These are phyloP conservation scores for Ceratobasidium sp. DNA, from an alignment of 1,284 basidiomycete species.

Conservation along the genomic window DNA sequence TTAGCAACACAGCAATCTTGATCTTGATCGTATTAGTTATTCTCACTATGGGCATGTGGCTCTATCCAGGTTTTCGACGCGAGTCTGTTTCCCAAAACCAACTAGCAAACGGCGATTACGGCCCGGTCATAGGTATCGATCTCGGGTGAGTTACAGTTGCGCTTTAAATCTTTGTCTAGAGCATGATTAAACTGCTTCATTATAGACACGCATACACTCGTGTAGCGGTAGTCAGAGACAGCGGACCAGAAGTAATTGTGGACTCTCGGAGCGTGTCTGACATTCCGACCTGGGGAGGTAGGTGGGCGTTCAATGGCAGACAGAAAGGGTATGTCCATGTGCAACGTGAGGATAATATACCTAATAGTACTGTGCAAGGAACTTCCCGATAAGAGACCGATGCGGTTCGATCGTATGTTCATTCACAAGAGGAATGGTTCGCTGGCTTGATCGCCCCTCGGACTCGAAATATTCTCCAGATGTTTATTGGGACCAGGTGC, in stretches of 20 bases:
- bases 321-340: neutral
- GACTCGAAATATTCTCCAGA: too few species aligned
- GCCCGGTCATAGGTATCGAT: conserved; percentile 11
- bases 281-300: neutral
- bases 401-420: too few species aligned
- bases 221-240: neutral
- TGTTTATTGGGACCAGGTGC: neutral
- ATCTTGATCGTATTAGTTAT: neutral
- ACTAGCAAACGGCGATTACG: neutral
- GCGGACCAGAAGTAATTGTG: neutral
- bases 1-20: too few species aligned
- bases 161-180: too few species aligned
- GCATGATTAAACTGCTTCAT: neutral
- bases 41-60: neutral
- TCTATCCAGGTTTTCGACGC: neutral
- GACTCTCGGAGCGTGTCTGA: neutral
- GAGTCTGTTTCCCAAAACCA: neutral
- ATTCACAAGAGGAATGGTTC: too few species aligned
- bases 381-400: neutral
- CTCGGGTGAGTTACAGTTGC: conserved; percentile 6
- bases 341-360: neutral
- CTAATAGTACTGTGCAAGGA: neutral
- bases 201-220: conserved; percentile 21
- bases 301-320: neutral
- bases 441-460: too few species aligned